Conservation (phyloP, 148 eudicot genomes). For the Camellia japonica region DNA sequence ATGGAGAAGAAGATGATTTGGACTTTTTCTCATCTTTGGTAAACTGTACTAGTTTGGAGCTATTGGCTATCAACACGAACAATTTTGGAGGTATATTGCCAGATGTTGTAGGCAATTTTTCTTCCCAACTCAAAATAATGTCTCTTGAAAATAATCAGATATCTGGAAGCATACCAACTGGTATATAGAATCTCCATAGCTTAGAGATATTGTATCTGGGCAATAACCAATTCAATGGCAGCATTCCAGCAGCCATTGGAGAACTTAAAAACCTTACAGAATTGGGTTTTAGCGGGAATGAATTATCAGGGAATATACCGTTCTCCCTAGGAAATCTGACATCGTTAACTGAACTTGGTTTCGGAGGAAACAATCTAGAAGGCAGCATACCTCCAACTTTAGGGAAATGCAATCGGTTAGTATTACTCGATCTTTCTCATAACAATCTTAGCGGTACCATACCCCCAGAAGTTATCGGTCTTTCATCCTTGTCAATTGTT, state of each 20-base stretch:
- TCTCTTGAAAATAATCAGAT: neutral
- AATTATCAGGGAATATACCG: conserved; percentile 5
- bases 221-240: neutral
- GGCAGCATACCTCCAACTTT: conserved; percentile 10
- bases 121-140: neutral
- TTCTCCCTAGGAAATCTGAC: conserved; percentile 21
- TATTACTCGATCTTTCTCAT: neutral
- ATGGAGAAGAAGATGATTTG: neutral
- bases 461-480: conserved; percentile 4
- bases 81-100: conserved; percentile 7
- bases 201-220: neutral
- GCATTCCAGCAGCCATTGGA: conserved; percentile 1
- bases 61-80: neutral
- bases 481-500: conserved; percentile 10
- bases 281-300: neutral
- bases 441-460: conserved; percentile 16
- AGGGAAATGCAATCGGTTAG: conserved; percentile 16
- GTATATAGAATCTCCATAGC: conserved; percentile 3
- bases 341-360: neutral
- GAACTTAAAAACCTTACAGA: conserved; percentile 6
- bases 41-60: neutral
- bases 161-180: conserved; percentile 12
- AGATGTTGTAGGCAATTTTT: conserved; percentile 6
- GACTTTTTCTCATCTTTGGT: conserved; percentile 12
- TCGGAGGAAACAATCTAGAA: conserved; percentile 1